These are phyloP conservation scores for Leucoagaricus sp. DNA, from an alignment of 1,284 basidiomycete species.

Conservation along the genomic window DNA sequence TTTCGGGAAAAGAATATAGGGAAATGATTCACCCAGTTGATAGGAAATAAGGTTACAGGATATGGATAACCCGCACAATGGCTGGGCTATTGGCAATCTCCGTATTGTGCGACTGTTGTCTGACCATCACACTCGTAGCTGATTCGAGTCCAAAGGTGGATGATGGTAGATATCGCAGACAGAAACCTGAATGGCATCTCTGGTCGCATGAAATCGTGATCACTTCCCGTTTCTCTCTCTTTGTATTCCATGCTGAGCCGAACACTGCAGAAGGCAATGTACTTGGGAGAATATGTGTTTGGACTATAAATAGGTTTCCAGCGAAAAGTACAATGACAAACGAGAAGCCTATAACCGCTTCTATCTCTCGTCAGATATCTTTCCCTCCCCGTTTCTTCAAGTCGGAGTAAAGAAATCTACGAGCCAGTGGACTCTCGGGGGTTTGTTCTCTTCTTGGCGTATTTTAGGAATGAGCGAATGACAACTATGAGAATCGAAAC, in stretches of 20 bases:
- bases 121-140: too few relatives aligned
- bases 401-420: neutral
- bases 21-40: neutral
- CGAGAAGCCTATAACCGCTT: neutral
- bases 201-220: neutral
- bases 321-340: neutral
- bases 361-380: neutral
- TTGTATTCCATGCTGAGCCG: neutral
- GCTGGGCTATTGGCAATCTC: too few relatives aligned
- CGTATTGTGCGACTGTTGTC: too few relatives aligned
- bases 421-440: neutral
- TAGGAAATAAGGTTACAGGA: neutral
- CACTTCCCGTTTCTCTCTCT: neutral
- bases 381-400: neutral
- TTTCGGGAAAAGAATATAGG: neutral
- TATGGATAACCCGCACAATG: neutral
- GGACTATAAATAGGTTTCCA: neutral
- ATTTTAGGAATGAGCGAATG: too few relatives aligned
- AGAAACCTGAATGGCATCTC: neutral
- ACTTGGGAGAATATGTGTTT: neutral
- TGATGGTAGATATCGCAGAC: too few relatives aligned
- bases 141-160: too few relatives aligned
- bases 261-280: neutral
- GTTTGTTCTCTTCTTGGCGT: neutral
- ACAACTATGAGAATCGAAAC: too few relatives aligned